Evolutionary conservation across 495 filamentous ascomycete species (phyloP), one percentile per base, ranked within the genome.

Genomic region (Tuber indicum): DNA sequence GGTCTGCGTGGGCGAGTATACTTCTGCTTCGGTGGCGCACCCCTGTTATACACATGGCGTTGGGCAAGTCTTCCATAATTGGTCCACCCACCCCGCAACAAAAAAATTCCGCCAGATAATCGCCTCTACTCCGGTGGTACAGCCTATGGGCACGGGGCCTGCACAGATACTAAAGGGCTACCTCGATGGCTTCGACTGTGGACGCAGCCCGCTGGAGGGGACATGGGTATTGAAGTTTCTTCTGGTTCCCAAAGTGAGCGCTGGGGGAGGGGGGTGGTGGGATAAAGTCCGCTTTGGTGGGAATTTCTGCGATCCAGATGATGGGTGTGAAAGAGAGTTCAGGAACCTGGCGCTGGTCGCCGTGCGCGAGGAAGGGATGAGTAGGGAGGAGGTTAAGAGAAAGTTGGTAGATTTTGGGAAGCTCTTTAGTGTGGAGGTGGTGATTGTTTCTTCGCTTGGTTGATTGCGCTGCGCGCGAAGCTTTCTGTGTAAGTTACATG

Each of bases 101-200:
- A 80, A 80, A 39, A 75, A 71, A n/a, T 80, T 80, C 49, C 79
- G 76, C 62, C 78, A 80, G 23, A 79, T 80, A 74, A 80, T 80
- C 14, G 77, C 78, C 62, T 80, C 78, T 5, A 80, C 78, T 1
- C 78, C 78, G 3, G 77, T 80, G 23, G 76, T 80, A 14, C 73
- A 80, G 42, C 78, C 78, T 5, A 79, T 78, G 16, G 78, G 78
- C 23, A 80, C 79, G 32, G 78, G 78, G 8, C 78, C 78, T 7
- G 78, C 78, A 1, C 77, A 80, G 23, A 80, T 80, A 23, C 78
- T 80, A 26, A 80, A 80, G 45, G 74, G 71, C 0, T 80, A 80
- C 47, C 78, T 80, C 8, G 78, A 80, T 39, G 78, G 75, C 49
- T 80, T 79, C 77, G 75, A 80, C 45, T 77, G 77, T 23, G 69